Base-by-base conservation (phyloP, 2,329 filamentous ascomycete species). In the Pleoardoris graminearum region DNA sequence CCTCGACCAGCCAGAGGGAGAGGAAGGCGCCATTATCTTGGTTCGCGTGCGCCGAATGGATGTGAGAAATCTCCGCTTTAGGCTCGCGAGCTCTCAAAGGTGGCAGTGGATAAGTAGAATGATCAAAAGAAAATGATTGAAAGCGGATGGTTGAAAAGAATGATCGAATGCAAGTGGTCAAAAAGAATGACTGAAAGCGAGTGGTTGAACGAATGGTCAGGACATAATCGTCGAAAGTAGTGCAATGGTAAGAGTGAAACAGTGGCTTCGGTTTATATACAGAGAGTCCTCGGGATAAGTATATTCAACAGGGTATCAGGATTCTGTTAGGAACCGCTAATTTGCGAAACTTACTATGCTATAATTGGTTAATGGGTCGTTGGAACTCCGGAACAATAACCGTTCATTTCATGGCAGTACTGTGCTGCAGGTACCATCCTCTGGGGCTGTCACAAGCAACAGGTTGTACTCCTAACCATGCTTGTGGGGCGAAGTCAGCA, bases 1-100 rank as follows among this genome's bases (percentile, higher is more conserved):
- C 37, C 37, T 50, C 29, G 32, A 23, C 36, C 37, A 50, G 47
- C 47, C 36, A 22, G 19, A 33, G 16, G 37, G 36, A 42, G 36
- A 43, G 27, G 19, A 33, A 43, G 17, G 47, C 32, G 29, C 37
- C 47, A 50, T 50, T 42, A 17, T 50, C 19, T 33, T 16, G 39
- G 35, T 38, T 48, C 17, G 45, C 35, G 33, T 48, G 33, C 45
- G 45, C 45, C 23, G 21, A 48, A 48, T 39, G 33, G 39, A 48
- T 38, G 11, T 39, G 35, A 39, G 21, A 22, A 19, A 17, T 37
- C 39, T 48, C 45, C 39, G 35, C 33, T 39, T 14, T 48, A 39
- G 45, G 17, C 45, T 48, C 39, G 45, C 21, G 23, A 39, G 22
- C 35, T 47, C 19, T 11, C 21, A 45, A 45, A 45, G 32, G 25